phyloP scores from a whole-genome alignment of 2,329 filamentous ascomycete genomes.

The Colletotrichum lindemuthianum region DNA sequence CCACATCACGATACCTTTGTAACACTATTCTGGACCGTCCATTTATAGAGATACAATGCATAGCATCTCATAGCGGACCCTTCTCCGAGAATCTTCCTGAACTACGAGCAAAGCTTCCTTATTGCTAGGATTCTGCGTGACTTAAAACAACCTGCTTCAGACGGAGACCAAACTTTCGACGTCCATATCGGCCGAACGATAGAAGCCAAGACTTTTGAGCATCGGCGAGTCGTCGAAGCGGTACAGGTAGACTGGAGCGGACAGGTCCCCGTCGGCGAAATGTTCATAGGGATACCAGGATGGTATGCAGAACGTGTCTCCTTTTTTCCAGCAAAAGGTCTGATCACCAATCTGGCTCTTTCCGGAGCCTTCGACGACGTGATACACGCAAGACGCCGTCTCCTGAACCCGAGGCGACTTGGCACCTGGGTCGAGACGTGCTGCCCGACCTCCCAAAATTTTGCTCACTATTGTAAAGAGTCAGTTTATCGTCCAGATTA shows the following conservation, averaged over 20 bases:
- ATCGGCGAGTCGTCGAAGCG: conserved; percentile 66
- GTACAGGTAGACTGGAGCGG: conserved; percentile 58
- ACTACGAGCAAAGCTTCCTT: too few relatives aligned
- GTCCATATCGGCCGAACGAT: conserved; percentile 52
- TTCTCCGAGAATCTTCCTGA: too few relatives aligned
- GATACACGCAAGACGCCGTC: conserved; percentile 63
- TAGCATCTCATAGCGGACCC: too few relatives aligned
- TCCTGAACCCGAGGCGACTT: conserved; percentile 54
- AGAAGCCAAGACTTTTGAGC: conserved; percentile 61
- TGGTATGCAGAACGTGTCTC: conserved; percentile 66
- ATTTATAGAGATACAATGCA: too few relatives aligned
- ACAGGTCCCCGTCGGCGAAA: conserved; percentile 45
- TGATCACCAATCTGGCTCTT: conserved; percentile 50
- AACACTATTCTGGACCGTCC: too few relatives aligned
- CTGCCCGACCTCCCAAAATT: conserved; percentile 58
- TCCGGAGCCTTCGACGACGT: conserved; percentile 60
- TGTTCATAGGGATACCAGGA: conserved; percentile 62
- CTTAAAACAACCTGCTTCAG: neutral
- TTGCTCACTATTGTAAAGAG: conserved; percentile 48
- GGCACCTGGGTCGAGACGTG: conserved; percentile 50
- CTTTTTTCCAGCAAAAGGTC: conserved; percentile 54
- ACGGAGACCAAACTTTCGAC: conserved; percentile 49
- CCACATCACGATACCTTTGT: too few relatives aligned
- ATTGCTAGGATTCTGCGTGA: neutral
- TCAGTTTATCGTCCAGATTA: neutral